These are phyloP conservation scores for Haematococcus sp. DNA, from an alignment of 139 green algal species.

Conservation along the genomic window DNA sequence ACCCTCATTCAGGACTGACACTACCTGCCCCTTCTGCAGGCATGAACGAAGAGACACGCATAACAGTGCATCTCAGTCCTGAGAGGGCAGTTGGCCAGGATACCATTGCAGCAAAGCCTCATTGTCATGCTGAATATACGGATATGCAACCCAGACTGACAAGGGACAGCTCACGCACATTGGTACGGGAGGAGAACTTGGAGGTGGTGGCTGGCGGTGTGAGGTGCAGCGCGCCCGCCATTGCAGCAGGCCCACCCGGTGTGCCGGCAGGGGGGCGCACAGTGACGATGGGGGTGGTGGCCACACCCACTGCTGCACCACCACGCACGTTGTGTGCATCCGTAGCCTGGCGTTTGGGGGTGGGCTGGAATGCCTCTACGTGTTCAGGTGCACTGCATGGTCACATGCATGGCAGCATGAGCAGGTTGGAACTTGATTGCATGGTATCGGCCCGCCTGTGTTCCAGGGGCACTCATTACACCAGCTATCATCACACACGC, in stretches of 20 bases:
- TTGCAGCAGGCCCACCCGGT: not conserved
- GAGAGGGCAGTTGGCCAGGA: not conserved
- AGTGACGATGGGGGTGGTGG: no score
- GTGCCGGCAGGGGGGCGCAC: not conserved
- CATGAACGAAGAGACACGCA: not conserved
- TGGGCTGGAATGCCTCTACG: constrained; percentile 19
- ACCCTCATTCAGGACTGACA: constrained; percentile 14
- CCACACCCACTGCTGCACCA: not conserved
- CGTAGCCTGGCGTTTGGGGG: constrained; percentile 29
- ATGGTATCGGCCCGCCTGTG: no score
- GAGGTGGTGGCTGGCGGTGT: constrained; percentile 8
- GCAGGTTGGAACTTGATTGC: no score
- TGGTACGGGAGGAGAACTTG: constrained; percentile 22
- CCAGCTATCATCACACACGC: no score
- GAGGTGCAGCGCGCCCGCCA: not conserved
- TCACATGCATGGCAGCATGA: no score
- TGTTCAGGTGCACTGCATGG: no score
- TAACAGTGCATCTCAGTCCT: no score
- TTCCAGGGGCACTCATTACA: no score
- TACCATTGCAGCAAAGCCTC: no score
- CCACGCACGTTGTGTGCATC: constrained; percentile 1
- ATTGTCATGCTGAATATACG: no score
- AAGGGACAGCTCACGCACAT: no score
- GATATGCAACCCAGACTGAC: no score
- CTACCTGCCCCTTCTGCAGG: constrained; percentile 18